Conservation (phyloP, 2,329 filamentous ascomycete species). For the Ascochyta clinopodiicola region DNA sequence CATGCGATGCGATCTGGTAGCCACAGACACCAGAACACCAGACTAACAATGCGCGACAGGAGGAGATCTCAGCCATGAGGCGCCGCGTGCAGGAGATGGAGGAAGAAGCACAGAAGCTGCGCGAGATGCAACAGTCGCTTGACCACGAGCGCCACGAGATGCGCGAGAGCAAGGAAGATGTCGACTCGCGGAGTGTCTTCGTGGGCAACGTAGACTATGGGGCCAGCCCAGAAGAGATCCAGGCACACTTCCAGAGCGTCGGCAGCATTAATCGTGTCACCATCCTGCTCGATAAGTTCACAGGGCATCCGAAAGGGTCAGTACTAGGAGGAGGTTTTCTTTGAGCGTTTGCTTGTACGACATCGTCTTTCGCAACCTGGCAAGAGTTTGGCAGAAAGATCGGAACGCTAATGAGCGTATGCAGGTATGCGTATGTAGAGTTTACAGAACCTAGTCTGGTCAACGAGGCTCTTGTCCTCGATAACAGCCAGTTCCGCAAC, state of each 20-base stretch:
- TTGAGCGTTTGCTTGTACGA: slow-evolving; percentile 27
- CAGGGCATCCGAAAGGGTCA: slow-evolving; percentile 98
- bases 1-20: background rate
- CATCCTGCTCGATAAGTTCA: slow-evolving; percentile 97
- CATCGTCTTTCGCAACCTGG: slow-evolving; percentile 60
- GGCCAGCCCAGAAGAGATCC: slow-evolving; percentile 95
- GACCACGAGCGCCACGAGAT: slow-evolving; percentile 85
- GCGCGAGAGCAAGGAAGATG: slow-evolving; percentile 91
- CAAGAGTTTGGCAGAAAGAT: slow-evolving; percentile 62
- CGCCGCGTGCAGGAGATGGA: slow-evolving; percentile 63
- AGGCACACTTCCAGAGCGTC: slow-evolving; percentile 96
- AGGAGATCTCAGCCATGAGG: slow-evolving; percentile 59
- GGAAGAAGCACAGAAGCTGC: slow-evolving; percentile 64
- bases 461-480: slow-evolving; percentile 89
- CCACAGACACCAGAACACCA: background rate
- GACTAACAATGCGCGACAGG: slow-evolving; percentile 29
- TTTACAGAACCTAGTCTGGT: slow-evolving; percentile 94
- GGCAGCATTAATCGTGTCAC: slow-evolving; percentile 98
- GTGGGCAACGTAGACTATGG: slow-evolving; percentile 99
- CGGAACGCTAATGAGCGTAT: slow-evolving; percentile 57
- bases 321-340: slow-evolving; percentile 55
- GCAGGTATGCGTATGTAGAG: slow-evolving; percentile 97
- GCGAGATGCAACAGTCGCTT: slow-evolving; percentile 65
- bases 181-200: slow-evolving; percentile 95
- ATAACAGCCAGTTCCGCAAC: slow-evolving; percentile 94